Evolutionary conservation across 2,329 filamentous ascomycete genomes (phyloP).

Genomic region (Mycosphaerella arachidis): DNA sequence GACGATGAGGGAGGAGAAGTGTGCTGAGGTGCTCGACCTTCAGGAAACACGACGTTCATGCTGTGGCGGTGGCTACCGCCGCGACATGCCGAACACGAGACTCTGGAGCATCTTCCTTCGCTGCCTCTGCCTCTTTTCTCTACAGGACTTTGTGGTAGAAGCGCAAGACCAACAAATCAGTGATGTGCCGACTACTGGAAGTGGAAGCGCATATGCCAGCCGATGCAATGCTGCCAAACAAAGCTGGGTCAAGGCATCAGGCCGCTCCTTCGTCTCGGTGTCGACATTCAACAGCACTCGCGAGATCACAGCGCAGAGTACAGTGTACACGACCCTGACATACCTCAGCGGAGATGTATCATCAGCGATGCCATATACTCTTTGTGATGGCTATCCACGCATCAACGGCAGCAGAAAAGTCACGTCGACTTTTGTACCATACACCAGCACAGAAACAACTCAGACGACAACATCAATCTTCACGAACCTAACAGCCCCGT

Average conservation of each 20-base stretch:
- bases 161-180: not conserved
- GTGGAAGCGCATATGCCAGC: constrained; percentile 6
- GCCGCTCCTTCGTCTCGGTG: constrained; percentile 2
- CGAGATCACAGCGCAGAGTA: not conserved
- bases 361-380: constrained; percentile 12
- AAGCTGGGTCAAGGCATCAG: constrained; percentile 1
- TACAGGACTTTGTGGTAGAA: not conserved
- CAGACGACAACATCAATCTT: constrained; percentile 3
- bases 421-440: not conserved
- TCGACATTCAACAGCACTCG: constrained; percentile 4
- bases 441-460: not conserved
- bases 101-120: not conserved
- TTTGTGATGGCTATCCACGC: constrained; percentile 24
- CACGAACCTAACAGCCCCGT: constrained; percentile 6
- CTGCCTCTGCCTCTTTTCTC: not conserved
- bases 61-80: not conserved
- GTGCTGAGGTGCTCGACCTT: not conserved
- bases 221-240: constrained; percentile 12
- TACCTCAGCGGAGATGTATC: not conserved
- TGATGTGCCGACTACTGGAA: not conserved
- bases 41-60: not conserved
- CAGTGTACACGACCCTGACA: constrained; percentile 6
- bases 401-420: constrained; percentile 17
- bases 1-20: not conserved
- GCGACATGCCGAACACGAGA: not conserved